Percentiles rank a stretch among this genome's conserved stretches.
Evolutionary conservation across 176 grass and related monocot species (phyloP).

Genomic region (Raddia guianensis): DNA sequence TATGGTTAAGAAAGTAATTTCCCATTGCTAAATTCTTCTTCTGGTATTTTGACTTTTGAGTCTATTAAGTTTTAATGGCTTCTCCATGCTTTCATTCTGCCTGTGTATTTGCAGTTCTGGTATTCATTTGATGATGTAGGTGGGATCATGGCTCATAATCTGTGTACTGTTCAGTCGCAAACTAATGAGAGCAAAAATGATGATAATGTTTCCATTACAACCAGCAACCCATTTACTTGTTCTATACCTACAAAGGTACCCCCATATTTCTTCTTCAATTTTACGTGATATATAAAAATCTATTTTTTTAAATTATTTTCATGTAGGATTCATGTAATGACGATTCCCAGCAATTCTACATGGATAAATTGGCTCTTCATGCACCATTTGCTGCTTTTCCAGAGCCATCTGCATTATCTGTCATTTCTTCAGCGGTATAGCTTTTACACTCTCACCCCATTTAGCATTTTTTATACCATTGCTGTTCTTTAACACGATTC

Average conservation of each 20-base stretch:
- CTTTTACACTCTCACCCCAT: slow-evolving; percentile 10
- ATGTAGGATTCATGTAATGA: slow-evolving; percentile 47
- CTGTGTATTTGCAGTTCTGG: slow-evolving; percentile 59
- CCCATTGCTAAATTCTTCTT: not conserved
- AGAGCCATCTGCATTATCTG: slow-evolving; percentile 49
- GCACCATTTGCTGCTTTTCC: slow-evolving; percentile 31
- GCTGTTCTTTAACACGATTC: slow-evolving; percentile 14
- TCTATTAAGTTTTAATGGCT: slow-evolving; percentile 21
- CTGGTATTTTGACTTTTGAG: not conserved
- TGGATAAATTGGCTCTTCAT: slow-evolving; percentile 41
- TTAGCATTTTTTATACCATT: slow-evolving; percentile 17
- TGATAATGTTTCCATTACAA: slow-evolving; percentile 21
- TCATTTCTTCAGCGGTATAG: slow-evolving; percentile 39
- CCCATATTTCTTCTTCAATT: slow-evolving; percentile 4
- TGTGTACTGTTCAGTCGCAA: slow-evolving; percentile 4
- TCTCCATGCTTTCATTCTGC: not conserved
- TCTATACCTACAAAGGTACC: slow-evolving; percentile 50
- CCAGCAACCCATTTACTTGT: slow-evolving; percentile 50
- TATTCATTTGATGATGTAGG: slow-evolving; percentile 65
- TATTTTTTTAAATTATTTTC: slow-evolving; percentile 4
- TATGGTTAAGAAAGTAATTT: not conserved
- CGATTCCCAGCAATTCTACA: slow-evolving; percentile 41
- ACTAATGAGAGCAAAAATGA: slow-evolving; percentile 35
- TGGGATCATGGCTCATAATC: slow-evolving; percentile 36
- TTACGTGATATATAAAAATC: slow-evolving; percentile 18